Percentiles rank a stretch among this genome's conserved stretches.
phyloP scores from a whole-genome alignment of 148 eudicot species.

The Chenopodium quinoa region DNA sequence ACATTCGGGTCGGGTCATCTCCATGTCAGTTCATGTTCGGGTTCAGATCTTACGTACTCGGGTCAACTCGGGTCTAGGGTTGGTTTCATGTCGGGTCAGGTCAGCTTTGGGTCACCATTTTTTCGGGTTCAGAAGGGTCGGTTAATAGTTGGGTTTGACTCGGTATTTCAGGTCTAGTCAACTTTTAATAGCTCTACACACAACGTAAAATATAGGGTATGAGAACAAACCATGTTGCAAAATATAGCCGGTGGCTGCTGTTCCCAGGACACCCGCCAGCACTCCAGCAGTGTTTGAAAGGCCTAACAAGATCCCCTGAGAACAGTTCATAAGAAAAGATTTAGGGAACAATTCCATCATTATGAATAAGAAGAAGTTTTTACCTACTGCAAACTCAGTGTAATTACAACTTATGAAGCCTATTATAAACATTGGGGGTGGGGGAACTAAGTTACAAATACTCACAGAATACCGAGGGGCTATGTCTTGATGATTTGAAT shows the following conservation, averaged over 20 bases:
- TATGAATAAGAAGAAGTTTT: background rate
- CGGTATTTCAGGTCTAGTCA: too few species aligned
- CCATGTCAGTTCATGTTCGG: too few species aligned
- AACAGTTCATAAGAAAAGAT: conserved; percentile 6
- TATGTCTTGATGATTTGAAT: conserved; percentile 96
- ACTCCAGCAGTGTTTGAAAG: conserved; percentile 97
- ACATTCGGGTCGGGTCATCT: too few species aligned
- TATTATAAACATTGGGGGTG: background rate
- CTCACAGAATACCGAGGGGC: conserved; percentile 96
- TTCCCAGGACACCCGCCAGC: conserved; percentile 87
- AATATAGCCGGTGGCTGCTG: conserved; percentile 94
- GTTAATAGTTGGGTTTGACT: too few species aligned
- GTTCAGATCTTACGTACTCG: too few species aligned
- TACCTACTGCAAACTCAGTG: too few species aligned
- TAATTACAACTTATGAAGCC: background rate
- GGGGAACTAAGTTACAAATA: background rate
- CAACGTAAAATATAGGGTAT: conserved; percentile 3
- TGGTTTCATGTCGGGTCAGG: too few species aligned
- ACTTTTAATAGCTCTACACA: background rate
- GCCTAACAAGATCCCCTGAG: conserved; percentile 88
- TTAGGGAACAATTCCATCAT: background rate
- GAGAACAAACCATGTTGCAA: conserved; percentile 77
- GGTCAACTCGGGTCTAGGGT: too few species aligned
- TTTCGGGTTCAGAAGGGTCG: too few species aligned
- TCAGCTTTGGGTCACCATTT: too few species aligned